Percentiles rank a stretch among this genome's conserved stretches.
phyloP scores from a whole-genome alignment of 768 basidiomycete species.

The Rubroboletus pulcherrimus region DNA sequence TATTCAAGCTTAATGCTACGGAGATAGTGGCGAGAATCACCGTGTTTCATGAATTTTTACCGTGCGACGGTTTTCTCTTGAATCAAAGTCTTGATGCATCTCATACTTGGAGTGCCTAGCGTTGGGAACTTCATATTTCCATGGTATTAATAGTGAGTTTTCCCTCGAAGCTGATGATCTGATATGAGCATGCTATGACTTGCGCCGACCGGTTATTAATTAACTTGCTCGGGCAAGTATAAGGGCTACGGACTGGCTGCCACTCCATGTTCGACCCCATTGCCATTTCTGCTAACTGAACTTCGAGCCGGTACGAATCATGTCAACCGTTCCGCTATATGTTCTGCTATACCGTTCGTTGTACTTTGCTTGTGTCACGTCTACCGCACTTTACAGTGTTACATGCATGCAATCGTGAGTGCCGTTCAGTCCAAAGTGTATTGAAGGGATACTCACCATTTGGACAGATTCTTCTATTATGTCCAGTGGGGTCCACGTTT shows the following conservation, averaged over 20 bases:
- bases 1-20: too few species aligned
- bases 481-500: neutral
- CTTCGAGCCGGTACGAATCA: neutral
- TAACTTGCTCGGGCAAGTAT: neutral
- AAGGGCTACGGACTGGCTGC: neutral
- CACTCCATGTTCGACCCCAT: neutral
- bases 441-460: neutral
- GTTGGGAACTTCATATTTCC: too few species aligned
- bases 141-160: too few species aligned
- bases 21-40: too few species aligned
- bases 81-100: too few species aligned
- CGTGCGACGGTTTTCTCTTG: too few species aligned
- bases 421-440: too few species aligned
- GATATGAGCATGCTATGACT: too few species aligned
- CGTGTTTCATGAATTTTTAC: too few species aligned
- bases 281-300: neutral
- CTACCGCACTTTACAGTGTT: slow-evolving; percentile 1
- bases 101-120: too few species aligned
- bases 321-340: neutral
- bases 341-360: neutral
- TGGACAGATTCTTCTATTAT: slow-evolving; percentile 9
- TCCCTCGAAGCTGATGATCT: too few species aligned
- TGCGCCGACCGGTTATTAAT: too few species aligned
- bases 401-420: slow-evolving; percentile 14
- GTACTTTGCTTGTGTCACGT: neutral